Conservation (phyloP, 2,329 filamentous ascomycete species). For the Ascochyta viciae-villosae region DNA sequence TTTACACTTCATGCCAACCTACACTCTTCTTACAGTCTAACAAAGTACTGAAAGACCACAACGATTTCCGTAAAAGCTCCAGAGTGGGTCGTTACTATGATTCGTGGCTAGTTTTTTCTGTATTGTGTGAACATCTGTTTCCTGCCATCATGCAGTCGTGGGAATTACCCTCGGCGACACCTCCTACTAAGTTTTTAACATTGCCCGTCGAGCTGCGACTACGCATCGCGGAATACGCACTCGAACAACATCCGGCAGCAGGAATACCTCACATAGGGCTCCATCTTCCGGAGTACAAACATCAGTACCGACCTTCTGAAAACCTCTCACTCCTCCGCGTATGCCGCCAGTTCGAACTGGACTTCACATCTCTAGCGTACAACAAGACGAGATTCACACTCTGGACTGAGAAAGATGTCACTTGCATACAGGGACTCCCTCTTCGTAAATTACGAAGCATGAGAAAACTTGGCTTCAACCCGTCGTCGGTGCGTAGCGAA, state of each 20-base stretch:
- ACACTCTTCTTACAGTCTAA: too few relatives aligned
- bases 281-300: not conserved
- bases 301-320: conserved; percentile 17
- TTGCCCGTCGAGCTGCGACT: conserved; percentile 49
- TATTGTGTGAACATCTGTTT: too few relatives aligned
- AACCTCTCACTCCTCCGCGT: conserved; percentile 45
- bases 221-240: conserved; percentile 37
- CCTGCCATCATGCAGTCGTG: too few relatives aligned
- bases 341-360: conserved; percentile 48
- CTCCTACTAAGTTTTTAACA: conserved; percentile 25
- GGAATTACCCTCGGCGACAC: not conserved
- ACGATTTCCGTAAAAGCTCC: too few relatives aligned
- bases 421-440: not conserved
- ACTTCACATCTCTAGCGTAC: conserved; percentile 47
- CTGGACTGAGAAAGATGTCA: not conserved
- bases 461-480: conserved; percentile 41
- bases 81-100: too few relatives aligned
- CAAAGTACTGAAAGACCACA: too few relatives aligned
- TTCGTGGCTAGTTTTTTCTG: too few relatives aligned
- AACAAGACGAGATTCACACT: conserved; percentile 46
- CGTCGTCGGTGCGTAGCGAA: not conserved
- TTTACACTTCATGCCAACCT: too few relatives aligned
- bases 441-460: conserved; percentile 29
- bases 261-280: not conserved
- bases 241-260: conserved; percentile 25